These are phyloP conservation scores for Geranomyces michiganensis DNA, from an alignment of 192 early-diverging fungal species.

Conservation along the genomic window DNA sequence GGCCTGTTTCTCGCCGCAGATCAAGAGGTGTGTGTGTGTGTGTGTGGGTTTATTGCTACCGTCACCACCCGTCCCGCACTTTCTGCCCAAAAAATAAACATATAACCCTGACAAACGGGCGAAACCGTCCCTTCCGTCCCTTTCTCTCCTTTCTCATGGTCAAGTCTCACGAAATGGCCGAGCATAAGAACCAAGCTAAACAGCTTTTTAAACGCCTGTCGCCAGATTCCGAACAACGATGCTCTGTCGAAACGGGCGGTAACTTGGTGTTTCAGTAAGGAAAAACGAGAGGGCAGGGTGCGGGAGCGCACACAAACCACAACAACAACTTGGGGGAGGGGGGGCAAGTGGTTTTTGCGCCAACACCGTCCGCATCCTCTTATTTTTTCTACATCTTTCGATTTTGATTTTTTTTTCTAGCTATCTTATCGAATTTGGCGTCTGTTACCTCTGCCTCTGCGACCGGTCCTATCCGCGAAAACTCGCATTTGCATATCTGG, in stretches of 20 bases:
- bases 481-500: constrained; percentile 92
- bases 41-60: constrained; percentile 47
- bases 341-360: too few species aligned
- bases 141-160: background rate
- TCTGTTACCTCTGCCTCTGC: constrained; percentile 94
- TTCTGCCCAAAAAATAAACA: too few species aligned
- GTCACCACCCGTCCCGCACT: background rate
- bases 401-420: constrained; percentile 45
- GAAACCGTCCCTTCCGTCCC: background rate
- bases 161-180: constrained; percentile 68
- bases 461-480: constrained; percentile 85
- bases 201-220: constrained; percentile 88
- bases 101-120: background rate
- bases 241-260: constrained; percentile 94
- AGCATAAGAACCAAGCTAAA: constrained; percentile 93
- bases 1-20: constrained; percentile 94
- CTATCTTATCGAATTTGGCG: constrained; percentile 91
- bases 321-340: too few species aligned
- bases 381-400: too few species aligned
- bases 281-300: too few species aligned
- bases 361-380: too few species aligned
- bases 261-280: constrained; percentile 82
- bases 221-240: constrained; percentile 81
- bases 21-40: constrained; percentile 65
- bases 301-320: too few species aligned